These are phyloP conservation scores for Steccherinum ochraceum DNA, from an alignment of 768 basidiomycete species.

Conservation along the genomic window DNA sequence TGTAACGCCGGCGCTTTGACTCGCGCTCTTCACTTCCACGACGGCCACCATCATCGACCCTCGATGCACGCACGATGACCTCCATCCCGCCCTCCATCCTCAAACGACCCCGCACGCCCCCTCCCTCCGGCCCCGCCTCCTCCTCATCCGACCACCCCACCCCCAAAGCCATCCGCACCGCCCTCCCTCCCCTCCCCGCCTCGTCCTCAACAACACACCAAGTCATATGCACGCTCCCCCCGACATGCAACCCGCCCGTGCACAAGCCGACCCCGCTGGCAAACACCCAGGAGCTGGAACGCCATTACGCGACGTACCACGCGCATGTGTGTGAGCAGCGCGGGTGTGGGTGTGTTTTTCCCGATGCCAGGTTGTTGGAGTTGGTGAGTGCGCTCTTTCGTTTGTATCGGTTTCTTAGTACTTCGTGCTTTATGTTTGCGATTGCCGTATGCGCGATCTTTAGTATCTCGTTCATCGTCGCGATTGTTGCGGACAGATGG, in stretches of 20 bases:
- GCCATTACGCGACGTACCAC: constrained; percentile 80
- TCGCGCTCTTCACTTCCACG: too few relatives aligned
- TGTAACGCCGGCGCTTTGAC: too few relatives aligned
- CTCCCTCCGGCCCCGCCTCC: background rate
- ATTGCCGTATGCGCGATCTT: too few relatives aligned
- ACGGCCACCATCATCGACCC: too few relatives aligned
- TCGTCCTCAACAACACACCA: constrained; percentile 24
- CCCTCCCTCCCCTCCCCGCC: constrained; percentile 7
- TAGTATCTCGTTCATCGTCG: background rate
- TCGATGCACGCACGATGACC: too few relatives aligned
- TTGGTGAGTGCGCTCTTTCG: constrained; percentile 77
- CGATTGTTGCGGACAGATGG: background rate
- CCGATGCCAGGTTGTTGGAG: constrained; percentile 71
- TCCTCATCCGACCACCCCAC: constrained; percentile 11
- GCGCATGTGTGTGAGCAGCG: constrained; percentile 72
- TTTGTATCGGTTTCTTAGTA: too few relatives aligned
- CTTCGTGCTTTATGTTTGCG: too few relatives aligned
- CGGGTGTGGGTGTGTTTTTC: constrained; percentile 77
- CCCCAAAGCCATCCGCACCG: constrained; percentile 16
- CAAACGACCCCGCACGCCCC: background rate
- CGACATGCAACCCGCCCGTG: constrained; percentile 65
- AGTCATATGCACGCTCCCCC: constrained; percentile 70
- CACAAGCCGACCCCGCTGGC: constrained; percentile 55
- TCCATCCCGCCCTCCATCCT: too few relatives aligned
- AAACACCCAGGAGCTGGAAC: constrained; percentile 64